A percentile compares a stretch with the other conserved stretches of the same genome.
These are phyloP conservation scores for Colletotrichum horii DNA, from an alignment of 2,329 filamentous ascomycete species.

Conservation along the genomic window DNA sequence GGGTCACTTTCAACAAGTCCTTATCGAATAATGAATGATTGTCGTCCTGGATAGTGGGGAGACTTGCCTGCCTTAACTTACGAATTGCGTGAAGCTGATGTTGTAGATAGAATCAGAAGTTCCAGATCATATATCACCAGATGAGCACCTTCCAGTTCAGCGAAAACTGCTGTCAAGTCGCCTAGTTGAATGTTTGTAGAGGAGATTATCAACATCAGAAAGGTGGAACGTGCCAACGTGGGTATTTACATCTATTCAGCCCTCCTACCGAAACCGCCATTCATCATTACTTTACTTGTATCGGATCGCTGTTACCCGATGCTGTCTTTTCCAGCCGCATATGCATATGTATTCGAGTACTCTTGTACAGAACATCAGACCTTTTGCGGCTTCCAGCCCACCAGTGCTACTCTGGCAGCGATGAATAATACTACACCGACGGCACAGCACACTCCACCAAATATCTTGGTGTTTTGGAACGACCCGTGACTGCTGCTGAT, in stretches of 20 bases:
- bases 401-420: not conserved
- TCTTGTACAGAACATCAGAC: not conserved
- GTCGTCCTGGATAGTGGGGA: not conserved
- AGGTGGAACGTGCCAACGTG: too few relatives aligned
- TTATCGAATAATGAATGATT: not conserved
- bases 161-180: too few relatives aligned
- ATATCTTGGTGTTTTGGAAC: not conserved
- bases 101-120: too few relatives aligned
- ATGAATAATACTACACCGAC: not conserved
- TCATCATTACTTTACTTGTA: not conserved
- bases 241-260: not conserved
- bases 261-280: not conserved
- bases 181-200: too few relatives aligned
- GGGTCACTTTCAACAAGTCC: too few relatives aligned
- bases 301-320: not conserved
- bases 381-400: not conserved
- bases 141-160: too few relatives aligned
- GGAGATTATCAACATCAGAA: too few relatives aligned
- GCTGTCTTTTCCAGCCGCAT: not conserved
- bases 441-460: not conserved
- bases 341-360: too few relatives aligned
- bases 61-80: too few relatives aligned
- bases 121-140: too few relatives aligned
- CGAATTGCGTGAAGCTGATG: accelerated
- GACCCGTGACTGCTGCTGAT: not conserved